phyloP scores from a whole-genome alignment of 371 early-diverging fungal species.

The Rhizopus sp. region DNA sequence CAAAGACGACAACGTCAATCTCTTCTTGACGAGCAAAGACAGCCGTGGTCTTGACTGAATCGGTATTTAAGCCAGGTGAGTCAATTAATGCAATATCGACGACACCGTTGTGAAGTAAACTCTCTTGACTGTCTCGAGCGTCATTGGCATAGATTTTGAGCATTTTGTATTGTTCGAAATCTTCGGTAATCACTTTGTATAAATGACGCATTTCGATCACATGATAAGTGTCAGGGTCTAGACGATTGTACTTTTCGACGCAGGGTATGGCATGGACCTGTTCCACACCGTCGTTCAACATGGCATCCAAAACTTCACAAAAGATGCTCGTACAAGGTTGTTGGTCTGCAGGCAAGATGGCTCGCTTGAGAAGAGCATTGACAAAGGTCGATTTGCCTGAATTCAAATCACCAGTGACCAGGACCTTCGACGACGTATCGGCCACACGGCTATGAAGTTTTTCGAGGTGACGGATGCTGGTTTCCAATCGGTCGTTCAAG shows the following conservation, averaged over 20 bases:
- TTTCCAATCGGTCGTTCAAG: slow-evolving; percentile 64
- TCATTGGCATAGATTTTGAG: slow-evolving; percentile 90
- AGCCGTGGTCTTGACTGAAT: slow-evolving; percentile 93
- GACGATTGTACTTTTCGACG: slow-evolving; percentile 65
- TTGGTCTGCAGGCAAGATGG: slow-evolving; percentile 92
- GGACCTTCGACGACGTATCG: slow-evolving; percentile 90
- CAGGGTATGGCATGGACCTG: slow-evolving; percentile 84
- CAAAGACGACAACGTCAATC: slow-evolving; percentile 98
- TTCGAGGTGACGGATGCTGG: slow-evolving; percentile 76
- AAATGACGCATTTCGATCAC: slow-evolving; percentile 65
- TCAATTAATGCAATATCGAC: slow-evolving; percentile 96
- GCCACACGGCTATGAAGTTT: slow-evolving; percentile 79
- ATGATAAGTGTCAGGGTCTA: slow-evolving; percentile 72
- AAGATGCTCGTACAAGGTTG: slow-evolving; percentile 96
- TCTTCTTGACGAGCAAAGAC: slow-evolving; percentile 97
- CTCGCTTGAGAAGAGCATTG: slow-evolving; percentile 89
- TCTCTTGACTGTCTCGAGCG: slow-evolving; percentile 59
- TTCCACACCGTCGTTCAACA: slow-evolving; percentile 80
- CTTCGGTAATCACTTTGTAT: slow-evolving; percentile 61
- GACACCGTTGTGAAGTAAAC: slow-evolving; percentile 88
- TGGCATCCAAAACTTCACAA: slow-evolving; percentile 91
- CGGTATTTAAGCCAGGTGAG: slow-evolving; percentile 97
- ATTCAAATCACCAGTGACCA: slow-evolving; percentile 97
- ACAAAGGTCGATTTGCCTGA: slow-evolving; percentile 97
- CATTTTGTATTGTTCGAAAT: slow-evolving; percentile 74